phyloP scores from a whole-genome alignment of 1,284 basidiomycete genomes.

The Cutaneotrichosporon sp. region DNA sequence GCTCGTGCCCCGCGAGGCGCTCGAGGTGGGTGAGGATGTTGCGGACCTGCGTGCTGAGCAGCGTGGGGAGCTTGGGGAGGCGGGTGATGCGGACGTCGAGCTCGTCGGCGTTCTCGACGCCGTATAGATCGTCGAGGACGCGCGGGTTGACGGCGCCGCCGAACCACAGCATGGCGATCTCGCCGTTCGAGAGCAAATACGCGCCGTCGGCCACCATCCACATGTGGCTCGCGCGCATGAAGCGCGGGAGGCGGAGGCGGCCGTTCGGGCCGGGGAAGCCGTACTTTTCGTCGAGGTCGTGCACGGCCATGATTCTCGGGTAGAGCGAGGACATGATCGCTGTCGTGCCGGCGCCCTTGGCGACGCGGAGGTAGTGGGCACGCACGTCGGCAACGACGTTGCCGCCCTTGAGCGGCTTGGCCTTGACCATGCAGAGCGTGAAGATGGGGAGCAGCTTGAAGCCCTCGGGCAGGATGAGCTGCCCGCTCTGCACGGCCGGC shows the following conservation, averaged over 20 bases:
- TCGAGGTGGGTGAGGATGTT: slow-evolving; percentile 77
- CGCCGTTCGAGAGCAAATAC: slow-evolving; percentile 93
- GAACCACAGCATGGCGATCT: slow-evolving; percentile 87
- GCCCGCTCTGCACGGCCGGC: slow-evolving; percentile 73
- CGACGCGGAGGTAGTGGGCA: slow-evolving; percentile 77
- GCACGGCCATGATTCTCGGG: slow-evolving; percentile 84
- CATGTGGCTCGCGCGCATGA: slow-evolving; percentile 80
- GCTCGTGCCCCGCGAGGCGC: slow-evolving; percentile 63
- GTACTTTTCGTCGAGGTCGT: slow-evolving; percentile 73
- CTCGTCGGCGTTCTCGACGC: slow-evolving; percentile 72
- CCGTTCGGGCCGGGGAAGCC: slow-evolving; percentile 64
- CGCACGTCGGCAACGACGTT: slow-evolving; percentile 92
- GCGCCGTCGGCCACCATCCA: slow-evolving; percentile 90
- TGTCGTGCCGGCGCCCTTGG: slow-evolving; percentile 61
- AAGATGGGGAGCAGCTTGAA: slow-evolving; percentile 88
- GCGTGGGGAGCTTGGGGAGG: slow-evolving; percentile 73
- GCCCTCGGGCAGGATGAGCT: slow-evolving; percentile 93
- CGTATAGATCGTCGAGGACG: slow-evolving; percentile 82
- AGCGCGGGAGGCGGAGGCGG: slow-evolving; percentile 68
- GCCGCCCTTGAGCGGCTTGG: slow-evolving; percentile 90
- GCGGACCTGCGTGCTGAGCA: slow-evolving; percentile 78
- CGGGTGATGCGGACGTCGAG: slow-evolving; percentile 72
- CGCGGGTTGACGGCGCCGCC: slow-evolving; percentile 79
- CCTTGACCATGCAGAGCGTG: slow-evolving; percentile 81
- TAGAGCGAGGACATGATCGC: slow-evolving; percentile 79